These are phyloP conservation scores for Fomitopsis schrenkii DNA, from an alignment of 1,284 basidiomycete species.

Conservation along the genomic window DNA sequence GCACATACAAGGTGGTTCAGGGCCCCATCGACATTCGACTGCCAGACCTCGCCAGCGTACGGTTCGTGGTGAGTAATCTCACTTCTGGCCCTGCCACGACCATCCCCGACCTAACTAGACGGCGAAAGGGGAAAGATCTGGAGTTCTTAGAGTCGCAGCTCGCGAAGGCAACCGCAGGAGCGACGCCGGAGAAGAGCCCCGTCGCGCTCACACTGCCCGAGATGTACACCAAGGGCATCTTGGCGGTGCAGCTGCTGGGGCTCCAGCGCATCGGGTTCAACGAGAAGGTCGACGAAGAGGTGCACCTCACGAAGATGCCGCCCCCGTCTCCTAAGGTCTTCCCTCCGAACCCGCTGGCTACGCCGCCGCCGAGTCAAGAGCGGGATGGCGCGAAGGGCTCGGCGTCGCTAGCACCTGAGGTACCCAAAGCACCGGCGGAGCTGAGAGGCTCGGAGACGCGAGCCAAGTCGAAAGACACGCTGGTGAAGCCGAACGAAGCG, in stretches of 20 bases:
- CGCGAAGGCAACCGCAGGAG: not conserved
- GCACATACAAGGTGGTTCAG: not conserved
- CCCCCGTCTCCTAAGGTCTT: not conserved
- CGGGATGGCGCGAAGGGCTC: too few relatives aligned
- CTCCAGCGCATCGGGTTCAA: not conserved
- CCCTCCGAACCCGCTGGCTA: too few relatives aligned
- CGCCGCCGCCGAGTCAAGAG: too few relatives aligned
- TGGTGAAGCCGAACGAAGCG: too few relatives aligned
- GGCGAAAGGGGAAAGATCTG: not conserved
- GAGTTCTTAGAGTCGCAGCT: not conserved
- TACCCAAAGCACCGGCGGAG: not conserved
- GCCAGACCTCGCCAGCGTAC: not conserved
- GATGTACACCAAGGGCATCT: not conserved
- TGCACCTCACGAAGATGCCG: not conserved
- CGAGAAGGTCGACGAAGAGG: not conserved
- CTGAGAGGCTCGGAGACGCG: not conserved
- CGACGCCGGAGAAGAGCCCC: not conserved
- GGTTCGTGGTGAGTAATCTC: not conserved
- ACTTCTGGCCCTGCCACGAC: not conserved
- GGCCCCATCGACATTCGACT: not conserved
- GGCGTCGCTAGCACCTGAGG: not conserved
- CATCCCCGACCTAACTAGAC: not conserved
- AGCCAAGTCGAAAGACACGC: too few relatives aligned
- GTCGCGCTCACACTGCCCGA: not conserved
- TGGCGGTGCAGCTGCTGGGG: not conserved